A percentile compares a stretch with the other conserved stretches of the same genome.
These are phyloP conservation scores for Sclerotinia glacialis DNA, from an alignment of 2,329 filamentous ascomycete species.

Conservation along the genomic window DNA sequence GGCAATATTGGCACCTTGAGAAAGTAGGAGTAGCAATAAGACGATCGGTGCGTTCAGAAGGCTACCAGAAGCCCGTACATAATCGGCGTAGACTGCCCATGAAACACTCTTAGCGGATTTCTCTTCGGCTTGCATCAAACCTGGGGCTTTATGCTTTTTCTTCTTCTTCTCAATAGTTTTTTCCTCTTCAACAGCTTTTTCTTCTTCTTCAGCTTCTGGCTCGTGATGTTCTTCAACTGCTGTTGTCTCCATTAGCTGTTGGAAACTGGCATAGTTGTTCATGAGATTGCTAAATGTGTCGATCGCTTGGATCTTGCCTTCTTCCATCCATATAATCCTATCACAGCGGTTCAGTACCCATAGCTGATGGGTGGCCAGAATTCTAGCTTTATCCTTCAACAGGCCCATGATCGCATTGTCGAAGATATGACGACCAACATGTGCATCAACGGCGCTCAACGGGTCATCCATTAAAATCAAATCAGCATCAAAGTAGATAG, in stretches of 20 bases:
- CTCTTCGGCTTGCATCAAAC: conserved; percentile 70
- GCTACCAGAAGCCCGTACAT: conserved; percentile 60
- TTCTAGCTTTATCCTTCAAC: conserved; percentile 81
- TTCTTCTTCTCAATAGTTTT: conserved; percentile 44
- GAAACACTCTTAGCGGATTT: conserved; percentile 61
- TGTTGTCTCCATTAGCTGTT: conserved; percentile 77
- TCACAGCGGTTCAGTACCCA: conserved; percentile 90
- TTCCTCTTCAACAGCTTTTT: conserved; percentile 48
- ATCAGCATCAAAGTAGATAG: conserved; percentile 67
- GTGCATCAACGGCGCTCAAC: conserved; percentile 66
- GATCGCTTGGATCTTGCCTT: conserved; percentile 76
- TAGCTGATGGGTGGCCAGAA: conserved; percentile 91
- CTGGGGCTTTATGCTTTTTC: conserved; percentile 52
- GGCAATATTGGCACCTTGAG: conserved; percentile 80
- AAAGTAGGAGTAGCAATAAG: conserved; percentile 52
- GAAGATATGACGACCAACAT: conserved; percentile 75
- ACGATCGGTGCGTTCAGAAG: conserved; percentile 56
- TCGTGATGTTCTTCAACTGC: conserved; percentile 66
- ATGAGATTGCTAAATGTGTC: conserved; percentile 91
- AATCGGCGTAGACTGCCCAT: conserved; percentile 63
- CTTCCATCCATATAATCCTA: conserved; percentile 89
- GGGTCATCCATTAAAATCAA: conserved; percentile 69
- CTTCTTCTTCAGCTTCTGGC: conserved; percentile 46
- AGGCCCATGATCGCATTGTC: conserved; percentile 91
- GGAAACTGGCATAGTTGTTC: conserved; percentile 72